phyloP scores from a whole-genome alignment of 1,284 basidiomycete genomes.

The Tilletiopsis washingtonensis region DNA sequence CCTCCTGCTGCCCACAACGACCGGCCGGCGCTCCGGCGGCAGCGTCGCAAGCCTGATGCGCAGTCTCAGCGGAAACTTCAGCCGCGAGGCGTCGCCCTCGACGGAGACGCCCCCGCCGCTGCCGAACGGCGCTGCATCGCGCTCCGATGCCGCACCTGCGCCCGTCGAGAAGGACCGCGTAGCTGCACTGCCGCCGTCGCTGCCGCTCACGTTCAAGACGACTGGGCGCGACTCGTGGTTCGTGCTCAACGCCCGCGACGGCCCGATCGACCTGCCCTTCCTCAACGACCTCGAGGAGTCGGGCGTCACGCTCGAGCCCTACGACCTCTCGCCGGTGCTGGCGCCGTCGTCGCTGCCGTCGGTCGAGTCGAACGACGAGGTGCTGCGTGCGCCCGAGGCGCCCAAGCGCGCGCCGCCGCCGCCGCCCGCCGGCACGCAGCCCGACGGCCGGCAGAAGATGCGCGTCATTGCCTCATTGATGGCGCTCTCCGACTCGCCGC shows the following conservation, averaged over 20 bases:
- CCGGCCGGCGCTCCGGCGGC: neutral
- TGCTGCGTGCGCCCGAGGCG: neutral
- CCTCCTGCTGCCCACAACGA: too few relatives aligned
- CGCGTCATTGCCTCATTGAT: slow-evolving; percentile 1
- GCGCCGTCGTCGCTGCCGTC: neutral
- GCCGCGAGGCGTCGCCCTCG: neutral
- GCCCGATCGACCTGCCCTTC: too few relatives aligned
- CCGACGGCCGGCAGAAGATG: neutral
- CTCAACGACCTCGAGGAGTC: neutral
- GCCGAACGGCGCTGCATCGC: neutral
- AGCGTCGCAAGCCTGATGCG: neutral
- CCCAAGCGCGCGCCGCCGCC: neutral
- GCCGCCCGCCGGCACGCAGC: neutral
- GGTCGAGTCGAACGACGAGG: neutral
- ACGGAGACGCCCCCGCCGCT: slow-evolving; percentile 3
- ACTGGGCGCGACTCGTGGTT: neutral
- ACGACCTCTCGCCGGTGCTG: neutral
- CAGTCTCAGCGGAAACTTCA: neutral
- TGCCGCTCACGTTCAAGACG: neutral
- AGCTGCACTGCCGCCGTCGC: too few relatives aligned
- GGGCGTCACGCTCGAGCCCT: neutral
- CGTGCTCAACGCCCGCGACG: neutral
- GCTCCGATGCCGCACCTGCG: neutral
- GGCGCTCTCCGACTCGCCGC: neutral
- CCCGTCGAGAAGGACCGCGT: neutral